Evolutionary conservation across 495 filamentous ascomycete genomes (phyloP).

Genomic region (Aspergillus hancockii): DNA sequence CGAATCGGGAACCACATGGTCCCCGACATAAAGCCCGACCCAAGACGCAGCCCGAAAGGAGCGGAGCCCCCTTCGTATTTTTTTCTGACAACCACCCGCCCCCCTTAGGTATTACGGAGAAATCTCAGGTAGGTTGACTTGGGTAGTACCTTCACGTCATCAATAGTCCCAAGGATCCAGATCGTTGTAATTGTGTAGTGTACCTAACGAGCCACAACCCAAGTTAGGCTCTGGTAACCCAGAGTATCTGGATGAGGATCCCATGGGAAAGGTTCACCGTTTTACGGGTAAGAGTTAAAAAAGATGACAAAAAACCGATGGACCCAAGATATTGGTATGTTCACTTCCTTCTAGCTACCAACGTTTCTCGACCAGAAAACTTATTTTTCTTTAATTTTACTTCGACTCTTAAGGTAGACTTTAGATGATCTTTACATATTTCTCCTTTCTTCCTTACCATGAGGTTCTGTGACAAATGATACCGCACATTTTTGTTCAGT

Average conservation of each 20-base stretch:
- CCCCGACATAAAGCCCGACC: slow-evolving; percentile 25
- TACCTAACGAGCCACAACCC: background rate
- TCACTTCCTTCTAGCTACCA: background rate
- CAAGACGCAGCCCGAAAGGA: slow-evolving; percentile 22
- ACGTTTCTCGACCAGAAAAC: background rate
- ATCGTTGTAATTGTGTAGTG: background rate
- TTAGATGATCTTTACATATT: background rate
- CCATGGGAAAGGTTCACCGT: slow-evolving; percentile 16
- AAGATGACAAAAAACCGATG: slow-evolving; percentile 14
- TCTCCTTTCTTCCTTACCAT: background rate
- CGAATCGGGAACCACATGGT: slow-evolving; percentile 28
- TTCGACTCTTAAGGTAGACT: too few relatives aligned
- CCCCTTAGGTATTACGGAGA: background rate
- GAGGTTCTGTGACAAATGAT: background rate
- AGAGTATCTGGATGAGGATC: slow-evolving; percentile 10
- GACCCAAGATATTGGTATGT: slow-evolving; percentile 9
- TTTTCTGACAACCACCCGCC: background rate
- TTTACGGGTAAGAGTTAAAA: slow-evolving; percentile 9
- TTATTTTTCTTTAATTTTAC: background rate
- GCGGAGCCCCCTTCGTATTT: slow-evolving; percentile 3
- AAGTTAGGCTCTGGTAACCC: background rate
- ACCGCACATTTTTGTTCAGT: background rate
- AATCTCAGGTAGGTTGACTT: background rate
- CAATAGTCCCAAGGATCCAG: slow-evolving; percentile 10
- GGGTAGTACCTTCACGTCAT: slow-evolving; percentile 7